phyloP scores from a whole-genome alignment of 1,284 basidiomycete genomes.

The Peniophora sp. region DNA sequence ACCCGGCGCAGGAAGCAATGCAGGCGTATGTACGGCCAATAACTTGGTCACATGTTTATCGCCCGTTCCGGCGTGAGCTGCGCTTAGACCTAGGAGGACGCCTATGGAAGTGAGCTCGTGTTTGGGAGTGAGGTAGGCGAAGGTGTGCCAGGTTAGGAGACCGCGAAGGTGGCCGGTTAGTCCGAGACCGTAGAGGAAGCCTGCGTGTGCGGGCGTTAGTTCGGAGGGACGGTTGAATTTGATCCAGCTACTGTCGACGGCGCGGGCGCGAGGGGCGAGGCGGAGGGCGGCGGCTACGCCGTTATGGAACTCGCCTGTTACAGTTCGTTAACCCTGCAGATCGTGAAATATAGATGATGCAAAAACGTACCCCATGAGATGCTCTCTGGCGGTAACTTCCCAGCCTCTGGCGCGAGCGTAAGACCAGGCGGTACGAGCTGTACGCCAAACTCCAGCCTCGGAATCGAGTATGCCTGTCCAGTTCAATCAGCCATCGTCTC shows the following conservation, averaged over 20 bases:
- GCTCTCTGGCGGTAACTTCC: conserved; percentile 63
- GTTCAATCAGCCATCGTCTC: too few relatives aligned
- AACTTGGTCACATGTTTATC: conserved; percentile 87
- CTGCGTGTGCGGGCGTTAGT: conserved; percentile 87
- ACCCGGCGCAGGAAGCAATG: conserved; percentile 80
- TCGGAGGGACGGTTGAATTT: conserved; percentile 87
- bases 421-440: conserved; percentile 66
- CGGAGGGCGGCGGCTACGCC: conserved; percentile 90
- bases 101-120: conserved; percentile 94
- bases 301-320: conserved; percentile 96
- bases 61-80: conserved; percentile 84
- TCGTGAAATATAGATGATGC: too few relatives aligned
- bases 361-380: conserved; percentile 89
- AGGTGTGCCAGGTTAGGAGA: conserved; percentile 85
- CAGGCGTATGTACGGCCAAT: conserved; percentile 88
- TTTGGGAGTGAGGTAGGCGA: conserved; percentile 89
- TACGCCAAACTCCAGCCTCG: conserved; percentile 74
- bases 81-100: conserved; percentile 85
- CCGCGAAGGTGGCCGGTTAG: conserved; percentile 84
- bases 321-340: too few relatives aligned
- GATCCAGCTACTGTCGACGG: conserved; percentile 88
- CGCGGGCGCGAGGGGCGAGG: conserved; percentile 68
- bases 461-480: conserved; percentile 73
- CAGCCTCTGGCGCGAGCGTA: conserved; percentile 52
- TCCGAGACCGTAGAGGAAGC: conserved; percentile 90